A percentile compares a stretch with the other conserved stretches of the same genome.
Conservation (phyloP, 2,329 filamentous ascomycete species). For the Sclerotinia borealis region DNA sequence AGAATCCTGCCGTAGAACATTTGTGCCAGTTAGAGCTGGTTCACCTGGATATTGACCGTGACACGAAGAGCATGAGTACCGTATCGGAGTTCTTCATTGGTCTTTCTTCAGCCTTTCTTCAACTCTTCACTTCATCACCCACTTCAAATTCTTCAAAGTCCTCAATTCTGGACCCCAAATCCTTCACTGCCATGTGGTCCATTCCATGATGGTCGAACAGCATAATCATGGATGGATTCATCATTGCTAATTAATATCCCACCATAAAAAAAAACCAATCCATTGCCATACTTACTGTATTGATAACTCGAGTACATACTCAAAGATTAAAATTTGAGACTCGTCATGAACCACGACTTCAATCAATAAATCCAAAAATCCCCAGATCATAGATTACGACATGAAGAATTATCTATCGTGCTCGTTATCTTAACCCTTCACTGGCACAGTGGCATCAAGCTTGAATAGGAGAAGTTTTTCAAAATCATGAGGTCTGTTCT, state of each 20-base stretch:
- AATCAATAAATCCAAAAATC: background rate
- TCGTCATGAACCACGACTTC: slow-evolving; percentile 9
- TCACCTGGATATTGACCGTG: background rate
- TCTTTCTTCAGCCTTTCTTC: background rate
- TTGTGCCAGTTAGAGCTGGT: background rate
- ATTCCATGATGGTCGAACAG: background rate
- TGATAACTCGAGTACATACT: too few species aligned
- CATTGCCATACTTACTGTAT: background rate
- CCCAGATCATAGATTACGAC: slow-evolving; percentile 4
- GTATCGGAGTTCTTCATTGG: background rate
- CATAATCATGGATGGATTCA: background rate
- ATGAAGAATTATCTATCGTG: background rate
- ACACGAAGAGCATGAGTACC: background rate
- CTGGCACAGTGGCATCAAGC: too few species aligned
- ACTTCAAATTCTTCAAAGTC: background rate
- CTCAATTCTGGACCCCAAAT: background rate
- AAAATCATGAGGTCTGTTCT: slow-evolving; percentile 1
- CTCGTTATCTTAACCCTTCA: background rate
- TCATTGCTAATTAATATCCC: background rate
- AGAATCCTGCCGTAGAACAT: background rate
- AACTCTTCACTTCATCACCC: background rate
- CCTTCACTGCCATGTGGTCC: background rate
- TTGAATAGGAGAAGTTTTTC: background rate
- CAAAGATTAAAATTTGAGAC: slow-evolving; percentile 6
- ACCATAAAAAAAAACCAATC: background rate